phyloP scores from a whole-genome alignment of 202 grass and related monocot genomes.

The Panicum hallii region DNA sequence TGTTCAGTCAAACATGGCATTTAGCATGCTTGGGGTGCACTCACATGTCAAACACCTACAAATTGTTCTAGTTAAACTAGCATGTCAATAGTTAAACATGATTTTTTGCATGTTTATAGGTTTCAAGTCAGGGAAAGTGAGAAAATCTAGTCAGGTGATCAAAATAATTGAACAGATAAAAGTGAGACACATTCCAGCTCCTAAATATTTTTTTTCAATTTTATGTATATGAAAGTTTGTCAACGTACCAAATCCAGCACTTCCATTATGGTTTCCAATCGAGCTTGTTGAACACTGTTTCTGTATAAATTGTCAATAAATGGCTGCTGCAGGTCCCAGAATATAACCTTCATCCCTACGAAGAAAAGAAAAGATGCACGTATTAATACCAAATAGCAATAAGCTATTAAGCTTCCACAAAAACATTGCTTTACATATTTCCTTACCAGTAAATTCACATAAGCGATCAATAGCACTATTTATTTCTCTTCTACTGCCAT shows the following conservation, averaged over 20 bases:
- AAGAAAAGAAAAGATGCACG: constrained; percentile 50
- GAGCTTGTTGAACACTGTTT: constrained; percentile 68
- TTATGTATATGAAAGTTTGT: constrained; percentile 32
- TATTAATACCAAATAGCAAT: constrained; percentile 29
- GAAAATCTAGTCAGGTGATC: constrained; percentile 17
- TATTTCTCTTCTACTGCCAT: constrained; percentile 95
- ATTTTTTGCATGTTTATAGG: background rate
- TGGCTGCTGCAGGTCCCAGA: constrained; percentile 92
- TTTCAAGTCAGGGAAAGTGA: background rate
- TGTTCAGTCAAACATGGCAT: constrained; percentile 20
- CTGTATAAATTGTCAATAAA: constrained; percentile 96
- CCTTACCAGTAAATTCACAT: constrained; percentile 91
- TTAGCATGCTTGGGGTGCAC: background rate
- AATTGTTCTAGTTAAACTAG: constrained; percentile 19
- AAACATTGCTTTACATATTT: constrained; percentile 28
- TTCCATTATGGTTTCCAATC: constrained; percentile 75
- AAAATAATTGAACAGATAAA: constrained; percentile 9
- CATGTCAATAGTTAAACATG: constrained; percentile 18
- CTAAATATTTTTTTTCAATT: constrained; percentile 1
- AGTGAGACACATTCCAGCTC: background rate
- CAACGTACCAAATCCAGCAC: constrained; percentile 82
- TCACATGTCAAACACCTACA: constrained; percentile 22
- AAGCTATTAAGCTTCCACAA: constrained; percentile 36
- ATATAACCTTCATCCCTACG: constrained; percentile 88
- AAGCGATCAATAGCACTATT: constrained; percentile 90